A percentile compares a stretch with the other conserved stretches of the same genome.
phyloP scores from a whole-genome alignment of 129 eudicot species.

The Silybum marianum region DNA sequence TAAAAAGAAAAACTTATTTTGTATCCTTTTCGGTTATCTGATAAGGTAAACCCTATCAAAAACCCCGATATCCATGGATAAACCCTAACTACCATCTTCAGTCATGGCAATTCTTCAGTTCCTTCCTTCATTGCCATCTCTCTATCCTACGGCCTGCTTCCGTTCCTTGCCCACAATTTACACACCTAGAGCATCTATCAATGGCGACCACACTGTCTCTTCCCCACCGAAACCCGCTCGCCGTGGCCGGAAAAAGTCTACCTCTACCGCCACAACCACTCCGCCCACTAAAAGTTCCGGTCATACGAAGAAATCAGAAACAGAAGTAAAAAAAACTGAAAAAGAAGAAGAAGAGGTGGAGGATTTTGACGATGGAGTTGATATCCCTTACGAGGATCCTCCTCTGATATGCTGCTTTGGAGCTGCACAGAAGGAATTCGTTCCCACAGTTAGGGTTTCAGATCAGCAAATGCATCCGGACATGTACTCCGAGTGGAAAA shows the following conservation, averaged over 20 bases:
- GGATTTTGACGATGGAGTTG: conserved; percentile 60
- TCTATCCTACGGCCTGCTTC: conserved; percentile 21
- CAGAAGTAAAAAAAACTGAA: conserved; percentile 14
- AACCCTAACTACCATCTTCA: conserved; percentile 37
- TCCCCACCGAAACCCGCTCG: conserved; percentile 47
- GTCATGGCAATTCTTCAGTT: conserved; percentile 52
- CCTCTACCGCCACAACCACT: conserved; percentile 37
- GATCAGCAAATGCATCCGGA: conserved; percentile 83
- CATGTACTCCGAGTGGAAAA: conserved; percentile 84
- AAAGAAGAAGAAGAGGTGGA: conserved; percentile 24
- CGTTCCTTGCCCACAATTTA: conserved; percentile 18
- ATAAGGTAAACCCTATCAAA: conserved; percentile 31
- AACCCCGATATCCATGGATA: conserved; percentile 24
- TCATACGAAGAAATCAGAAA: conserved; percentile 29
- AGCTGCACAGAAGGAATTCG: conserved; percentile 81
- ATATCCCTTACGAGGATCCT: conserved; percentile 60
- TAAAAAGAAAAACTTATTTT: neutral
- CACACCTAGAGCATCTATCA: conserved; percentile 40
- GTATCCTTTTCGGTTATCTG: neutral
- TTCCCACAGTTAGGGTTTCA: conserved; percentile 79
- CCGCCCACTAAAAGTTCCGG: neutral
- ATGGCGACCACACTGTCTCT: conserved; percentile 32
- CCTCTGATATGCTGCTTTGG: conserved; percentile 90
- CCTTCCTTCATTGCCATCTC: conserved; percentile 26
- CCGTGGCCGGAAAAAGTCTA: conserved; percentile 59